A percentile compares a stretch with the other conserved stretches of the same genome.
Evolutionary conservation across 768 basidiomycete species (phyloP).

Genomic region (Lactifluus subvellereus): DNA sequence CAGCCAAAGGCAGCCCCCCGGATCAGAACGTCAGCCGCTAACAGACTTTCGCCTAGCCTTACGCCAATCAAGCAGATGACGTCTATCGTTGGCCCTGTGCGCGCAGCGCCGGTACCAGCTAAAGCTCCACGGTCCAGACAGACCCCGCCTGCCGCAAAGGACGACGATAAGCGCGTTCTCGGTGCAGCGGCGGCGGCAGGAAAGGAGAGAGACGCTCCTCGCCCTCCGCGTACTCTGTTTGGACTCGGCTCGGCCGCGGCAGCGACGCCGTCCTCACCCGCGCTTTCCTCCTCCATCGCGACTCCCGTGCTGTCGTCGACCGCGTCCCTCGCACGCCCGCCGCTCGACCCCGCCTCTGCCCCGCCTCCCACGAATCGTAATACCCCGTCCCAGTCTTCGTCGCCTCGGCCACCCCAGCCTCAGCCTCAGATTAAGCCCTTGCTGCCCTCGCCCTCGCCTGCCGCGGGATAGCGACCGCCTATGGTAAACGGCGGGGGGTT

Average conservation of each 20-base stretch:
- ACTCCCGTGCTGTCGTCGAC: conserved; percentile 69
- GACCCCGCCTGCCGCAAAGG: background rate
- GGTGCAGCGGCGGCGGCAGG: background rate
- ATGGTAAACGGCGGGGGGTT: too few relatives aligned
- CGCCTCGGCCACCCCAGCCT: background rate
- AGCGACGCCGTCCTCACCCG: conserved; percentile 22
- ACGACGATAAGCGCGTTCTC: background rate
- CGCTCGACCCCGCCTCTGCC: conserved; percentile 24
- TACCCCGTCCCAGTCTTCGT: conserved; percentile 25
- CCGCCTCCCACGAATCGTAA: conserved; percentile 33
- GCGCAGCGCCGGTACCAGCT: background rate
- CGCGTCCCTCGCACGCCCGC: conserved; percentile 61
- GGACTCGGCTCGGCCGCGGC: conserved; percentile 15
- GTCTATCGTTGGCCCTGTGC: background rate
- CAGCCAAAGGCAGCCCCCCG: background rate
- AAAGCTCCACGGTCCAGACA: background rate
- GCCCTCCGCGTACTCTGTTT: conserved; percentile 5
- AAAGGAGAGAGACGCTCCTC: background rate
- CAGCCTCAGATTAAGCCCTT: too few relatives aligned
- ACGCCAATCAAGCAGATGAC: conserved; percentile 2
- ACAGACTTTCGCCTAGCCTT: background rate
- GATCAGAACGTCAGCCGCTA: background rate
- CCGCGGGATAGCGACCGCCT: background rate
- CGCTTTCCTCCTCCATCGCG: conserved; percentile 64
- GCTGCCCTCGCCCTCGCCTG: background rate